These are phyloP conservation scores for Pyrenophora teres DNA, from an alignment of 2,329 filamentous ascomycete genomes.

Conservation along the genomic window DNA sequence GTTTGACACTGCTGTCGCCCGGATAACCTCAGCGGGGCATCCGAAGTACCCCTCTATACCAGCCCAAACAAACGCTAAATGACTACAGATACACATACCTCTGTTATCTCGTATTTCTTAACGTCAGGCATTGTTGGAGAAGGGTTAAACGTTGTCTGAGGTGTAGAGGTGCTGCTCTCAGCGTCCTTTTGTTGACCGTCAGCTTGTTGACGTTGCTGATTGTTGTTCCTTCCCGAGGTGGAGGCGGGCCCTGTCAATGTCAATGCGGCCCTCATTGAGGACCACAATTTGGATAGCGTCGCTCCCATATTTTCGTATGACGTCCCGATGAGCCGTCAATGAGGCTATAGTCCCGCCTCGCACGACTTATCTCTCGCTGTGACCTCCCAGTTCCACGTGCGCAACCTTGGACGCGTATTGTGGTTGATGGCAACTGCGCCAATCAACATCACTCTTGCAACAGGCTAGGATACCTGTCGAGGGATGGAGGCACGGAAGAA, in stretches of 20 bases:
- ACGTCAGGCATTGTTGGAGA: constrained; percentile 32
- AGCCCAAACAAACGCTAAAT: background rate
- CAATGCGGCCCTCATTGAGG: constrained; percentile 27
- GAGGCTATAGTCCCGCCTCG: constrained; percentile 9
- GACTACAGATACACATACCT: constrained; percentile 34
- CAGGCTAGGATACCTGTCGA: background rate
- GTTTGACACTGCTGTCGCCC: background rate
- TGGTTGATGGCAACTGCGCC: constrained; percentile 2
- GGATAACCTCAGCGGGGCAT: constrained; percentile 31
- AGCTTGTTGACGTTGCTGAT: constrained; percentile 17
- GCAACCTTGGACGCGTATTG: background rate
- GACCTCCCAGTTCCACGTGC: constrained; percentile 6
- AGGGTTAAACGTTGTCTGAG: constrained; percentile 16
- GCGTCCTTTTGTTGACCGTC: constrained; percentile 18
- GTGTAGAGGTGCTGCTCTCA: constrained; percentile 21
- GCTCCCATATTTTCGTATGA: constrained; percentile 35
- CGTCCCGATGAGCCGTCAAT: constrained; percentile 33
- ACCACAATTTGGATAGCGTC: constrained; percentile 45
- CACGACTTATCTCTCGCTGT: constrained; percentile 1
- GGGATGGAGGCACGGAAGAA: background rate
- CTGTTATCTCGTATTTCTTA: constrained; percentile 44
- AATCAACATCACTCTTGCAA: background rate
- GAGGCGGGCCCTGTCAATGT: constrained; percentile 17
- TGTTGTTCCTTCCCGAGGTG: constrained; percentile 13
- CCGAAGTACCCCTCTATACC: constrained; percentile 34